Evolutionary conservation across 257 asterid genomes (phyloP).

Genomic region (Solanum virginianum): DNA sequence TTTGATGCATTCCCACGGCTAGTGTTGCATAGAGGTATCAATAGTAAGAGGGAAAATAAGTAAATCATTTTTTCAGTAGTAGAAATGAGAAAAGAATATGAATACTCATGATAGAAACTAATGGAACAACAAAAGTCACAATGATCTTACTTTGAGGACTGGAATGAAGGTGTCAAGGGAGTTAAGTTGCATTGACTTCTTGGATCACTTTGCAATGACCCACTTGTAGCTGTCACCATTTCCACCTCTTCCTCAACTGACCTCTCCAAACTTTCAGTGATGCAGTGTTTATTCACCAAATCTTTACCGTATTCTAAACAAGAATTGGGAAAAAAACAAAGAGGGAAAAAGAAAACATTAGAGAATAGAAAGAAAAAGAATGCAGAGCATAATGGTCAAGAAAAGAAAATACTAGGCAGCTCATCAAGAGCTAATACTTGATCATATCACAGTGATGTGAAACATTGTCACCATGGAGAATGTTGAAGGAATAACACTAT

Average conservation of each 20-base stretch:
- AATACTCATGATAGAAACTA: background rate
- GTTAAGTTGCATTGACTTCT: conserved; percentile 30
- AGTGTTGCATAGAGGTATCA: background rate
- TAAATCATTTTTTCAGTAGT: background rate
- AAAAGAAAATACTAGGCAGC: background rate
- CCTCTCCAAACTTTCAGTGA: conserved; percentile 12
- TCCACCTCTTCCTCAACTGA: conserved; percentile 15
- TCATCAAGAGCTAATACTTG: background rate
- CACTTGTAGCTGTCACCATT: conserved; percentile 12
- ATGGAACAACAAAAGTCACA: background rate
- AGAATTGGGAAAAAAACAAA: background rate
- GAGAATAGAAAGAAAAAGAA: background rate
- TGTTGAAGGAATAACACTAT: background rate
- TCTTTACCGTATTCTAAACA: conserved; percentile 30
- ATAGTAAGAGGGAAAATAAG: background rate
- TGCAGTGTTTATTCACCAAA: conserved; percentile 20
- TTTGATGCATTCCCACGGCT: conserved; percentile 35
- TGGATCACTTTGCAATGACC: conserved; percentile 14
- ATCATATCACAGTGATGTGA: background rate
- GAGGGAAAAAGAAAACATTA: background rate
- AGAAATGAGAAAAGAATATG: background rate
- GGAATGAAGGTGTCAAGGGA: conserved; percentile 54
- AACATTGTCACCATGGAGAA: background rate
- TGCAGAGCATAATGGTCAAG: background rate
- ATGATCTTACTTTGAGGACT: conserved; percentile 33